phyloP scores from a whole-genome alignment of 257 asterid species.

The Phtheirospermum japonicum region DNA sequence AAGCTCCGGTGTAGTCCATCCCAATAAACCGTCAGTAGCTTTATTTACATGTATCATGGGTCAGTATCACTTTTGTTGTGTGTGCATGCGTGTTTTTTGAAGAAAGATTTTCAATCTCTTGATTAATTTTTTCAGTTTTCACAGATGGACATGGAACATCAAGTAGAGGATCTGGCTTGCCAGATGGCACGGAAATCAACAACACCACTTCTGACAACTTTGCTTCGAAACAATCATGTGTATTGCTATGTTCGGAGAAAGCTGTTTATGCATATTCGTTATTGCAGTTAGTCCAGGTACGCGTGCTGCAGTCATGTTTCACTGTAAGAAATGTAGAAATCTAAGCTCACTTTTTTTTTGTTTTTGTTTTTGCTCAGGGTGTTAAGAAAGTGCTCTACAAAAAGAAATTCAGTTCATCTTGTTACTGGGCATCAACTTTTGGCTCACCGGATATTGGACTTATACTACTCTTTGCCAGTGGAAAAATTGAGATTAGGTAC shows the following conservation, averaged over 20 bases:
- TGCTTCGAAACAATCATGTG: constrained; percentile 43
- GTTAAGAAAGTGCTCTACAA: constrained; percentile 76
- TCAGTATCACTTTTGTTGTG: constrained; percentile 27
- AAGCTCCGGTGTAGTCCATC: constrained; percentile 60
- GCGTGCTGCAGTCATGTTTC: constrained; percentile 9
- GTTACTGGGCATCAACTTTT: constrained; percentile 81
- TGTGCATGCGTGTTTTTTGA: neutral
- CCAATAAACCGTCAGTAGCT: constrained; percentile 79
- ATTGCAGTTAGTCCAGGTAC: constrained; percentile 71
- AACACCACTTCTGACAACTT: constrained; percentile 41
- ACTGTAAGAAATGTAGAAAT: neutral
- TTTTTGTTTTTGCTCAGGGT: too few species aligned
- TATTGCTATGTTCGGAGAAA: constrained; percentile 81
- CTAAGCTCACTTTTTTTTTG: constrained; percentile 1
- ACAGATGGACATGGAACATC: neutral
- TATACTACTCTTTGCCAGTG: constrained; percentile 68
- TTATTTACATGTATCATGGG: constrained; percentile 67
- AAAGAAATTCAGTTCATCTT: constrained; percentile 74
- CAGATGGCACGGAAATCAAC: constrained; percentile 44
- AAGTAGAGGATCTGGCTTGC: neutral
- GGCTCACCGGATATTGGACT: constrained; percentile 60
- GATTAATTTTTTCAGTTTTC: constrained; percentile 3
- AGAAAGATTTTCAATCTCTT: neutral
- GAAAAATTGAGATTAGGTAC: constrained; percentile 85
- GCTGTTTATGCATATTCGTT: constrained; percentile 77